Evolutionary conservation across 129 eudicot genomes (phyloP).

Genomic region (Tagetes patula): DNA sequence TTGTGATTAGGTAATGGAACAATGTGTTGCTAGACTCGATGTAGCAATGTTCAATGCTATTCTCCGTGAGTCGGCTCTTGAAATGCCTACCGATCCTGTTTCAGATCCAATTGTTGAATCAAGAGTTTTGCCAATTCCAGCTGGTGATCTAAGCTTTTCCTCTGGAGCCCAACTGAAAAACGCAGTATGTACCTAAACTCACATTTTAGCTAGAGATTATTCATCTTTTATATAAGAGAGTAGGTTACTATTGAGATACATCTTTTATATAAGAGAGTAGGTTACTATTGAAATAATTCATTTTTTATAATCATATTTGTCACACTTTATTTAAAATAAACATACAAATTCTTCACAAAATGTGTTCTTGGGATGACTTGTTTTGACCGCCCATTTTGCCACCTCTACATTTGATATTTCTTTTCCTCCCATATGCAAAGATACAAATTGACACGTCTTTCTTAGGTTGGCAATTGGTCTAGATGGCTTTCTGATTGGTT

Average conservation of each 20-base stretch:
- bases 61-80: conserved; percentile 89
- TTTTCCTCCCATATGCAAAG: background rate
- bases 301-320: background rate
- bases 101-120: conserved; percentile 96
- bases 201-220: background rate
- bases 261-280: background rate
- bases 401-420: background rate
- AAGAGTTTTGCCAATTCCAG: conserved; percentile 87
- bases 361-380: background rate
- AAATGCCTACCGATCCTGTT: conserved; percentile 96
- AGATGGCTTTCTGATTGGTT: conserved; percentile 81
- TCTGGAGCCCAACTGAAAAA: conserved; percentile 98
- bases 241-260: no score
- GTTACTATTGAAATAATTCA: background rate
- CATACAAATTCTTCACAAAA: background rate
- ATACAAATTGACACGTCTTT: background rate
- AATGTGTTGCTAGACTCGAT: conserved; percentile 89
- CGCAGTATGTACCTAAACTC: conserved; percentile 52
- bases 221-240: no score
- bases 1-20: conserved; percentile 73
- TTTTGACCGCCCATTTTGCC: conserved; percentile 1
- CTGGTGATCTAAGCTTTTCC: conserved; percentile 92
- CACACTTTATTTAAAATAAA: background rate
- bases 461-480: conserved; percentile 90
- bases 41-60: conserved; percentile 99